These are phyloP conservation scores for Limonium bicolor DNA, from an alignment of 148 eudicot species.

Conservation along the genomic window DNA sequence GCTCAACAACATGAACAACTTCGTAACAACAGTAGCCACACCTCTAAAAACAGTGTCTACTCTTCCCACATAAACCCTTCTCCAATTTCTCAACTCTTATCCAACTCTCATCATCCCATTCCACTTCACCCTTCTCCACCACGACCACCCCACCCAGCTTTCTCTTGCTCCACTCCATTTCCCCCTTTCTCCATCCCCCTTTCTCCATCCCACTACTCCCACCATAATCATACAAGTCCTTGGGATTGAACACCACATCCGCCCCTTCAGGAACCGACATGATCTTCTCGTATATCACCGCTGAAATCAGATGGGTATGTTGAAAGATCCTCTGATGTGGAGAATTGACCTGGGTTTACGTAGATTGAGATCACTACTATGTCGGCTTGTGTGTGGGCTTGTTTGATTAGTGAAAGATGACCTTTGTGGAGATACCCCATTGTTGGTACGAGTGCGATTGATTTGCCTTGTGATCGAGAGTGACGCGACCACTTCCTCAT, in stretches of 20 bases:
- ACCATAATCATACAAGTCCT: constrained; percentile 71
- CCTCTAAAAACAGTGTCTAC: constrained; percentile 91
- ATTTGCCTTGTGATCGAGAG: constrained; percentile 45
- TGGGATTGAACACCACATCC: constrained; percentile 72
- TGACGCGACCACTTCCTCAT: constrained; percentile 79
- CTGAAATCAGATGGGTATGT: constrained; percentile 76
- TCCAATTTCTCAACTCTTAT: constrained; percentile 68
- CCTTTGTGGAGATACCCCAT: constrained; percentile 96
- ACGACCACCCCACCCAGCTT: not conserved
- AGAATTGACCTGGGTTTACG: constrained; percentile 82
- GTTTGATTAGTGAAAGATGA: constrained; percentile 55
- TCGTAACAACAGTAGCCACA: constrained; percentile 73
- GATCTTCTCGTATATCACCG: constrained; percentile 60
- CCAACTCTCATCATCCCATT: constrained; percentile 73
- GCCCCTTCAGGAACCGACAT: constrained; percentile 45
- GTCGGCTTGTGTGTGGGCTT: constrained; percentile 39
- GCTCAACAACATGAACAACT: constrained; percentile 81
- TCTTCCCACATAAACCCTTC: constrained; percentile 84
- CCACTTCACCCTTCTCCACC: constrained; percentile 13
- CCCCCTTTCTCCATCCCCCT: no score
- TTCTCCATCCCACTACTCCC: not conserved
- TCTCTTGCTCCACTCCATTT: no score
- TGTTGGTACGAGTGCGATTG: constrained; percentile 70
- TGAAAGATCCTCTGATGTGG: constrained; percentile 61
- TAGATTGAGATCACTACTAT: constrained; percentile 71